These are phyloP conservation scores for Chionographis japonica DNA, from an alignment of 106 monocot species.

Conservation along the genomic window DNA sequence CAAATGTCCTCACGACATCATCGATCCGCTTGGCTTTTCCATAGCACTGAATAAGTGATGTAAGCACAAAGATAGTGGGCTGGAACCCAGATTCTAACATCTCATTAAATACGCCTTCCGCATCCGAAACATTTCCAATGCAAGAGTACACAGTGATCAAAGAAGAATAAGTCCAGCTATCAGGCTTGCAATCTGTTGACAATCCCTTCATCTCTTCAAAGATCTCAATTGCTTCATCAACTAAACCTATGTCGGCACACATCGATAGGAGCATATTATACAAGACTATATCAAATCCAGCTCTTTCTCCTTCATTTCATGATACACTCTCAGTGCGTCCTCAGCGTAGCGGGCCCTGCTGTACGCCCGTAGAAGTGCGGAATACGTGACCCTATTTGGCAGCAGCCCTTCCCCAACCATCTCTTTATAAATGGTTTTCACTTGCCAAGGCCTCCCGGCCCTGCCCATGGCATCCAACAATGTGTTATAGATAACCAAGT, in stretches of 20 bases:
- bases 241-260: constrained; percentile 86
- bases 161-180: constrained; percentile 80
- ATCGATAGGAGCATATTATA: constrained; percentile 81
- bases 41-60: constrained; percentile 88
- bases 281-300: constrained; percentile 39
- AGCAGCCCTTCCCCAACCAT: constrained; percentile 42
- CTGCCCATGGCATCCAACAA: constrained; percentile 79
- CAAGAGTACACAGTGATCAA: constrained; percentile 84
- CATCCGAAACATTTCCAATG: constrained; percentile 61
- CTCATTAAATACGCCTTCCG: constrained; percentile 58
- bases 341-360: constrained; percentile 55
- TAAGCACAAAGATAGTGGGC: constrained; percentile 80
- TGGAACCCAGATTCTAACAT: constrained; percentile 71
- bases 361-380: constrained; percentile 53
- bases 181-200: constrained; percentile 39
- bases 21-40: constrained; percentile 57
- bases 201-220: constrained; percentile 75
- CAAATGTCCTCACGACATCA: constrained; percentile 44
- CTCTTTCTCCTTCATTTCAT: constrained; percentile 53
- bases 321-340: constrained; percentile 67
- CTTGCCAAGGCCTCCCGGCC: constrained; percentile 82
- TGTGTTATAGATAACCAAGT: constrained; percentile 61
- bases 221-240: constrained; percentile 53
- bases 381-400: constrained; percentile 56
- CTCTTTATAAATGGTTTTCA: constrained; percentile 64